Evolutionary conservation across 495 filamentous ascomycete species (phyloP).

Genomic region (Trypethelium eluteriae): DNA sequence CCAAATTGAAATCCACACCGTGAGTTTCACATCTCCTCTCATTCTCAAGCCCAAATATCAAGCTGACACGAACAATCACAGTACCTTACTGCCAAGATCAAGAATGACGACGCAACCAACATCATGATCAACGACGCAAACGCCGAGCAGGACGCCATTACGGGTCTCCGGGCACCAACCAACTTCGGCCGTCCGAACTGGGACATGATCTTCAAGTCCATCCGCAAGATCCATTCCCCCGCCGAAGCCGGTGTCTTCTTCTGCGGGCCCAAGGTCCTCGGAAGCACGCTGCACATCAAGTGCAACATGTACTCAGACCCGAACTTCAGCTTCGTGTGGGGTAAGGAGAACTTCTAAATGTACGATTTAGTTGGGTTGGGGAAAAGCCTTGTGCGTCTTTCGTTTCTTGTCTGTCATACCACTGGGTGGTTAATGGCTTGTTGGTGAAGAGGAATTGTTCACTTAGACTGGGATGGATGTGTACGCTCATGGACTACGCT

Average conservation of each 20-base stretch:
- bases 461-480: neutral
- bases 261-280: conserved; percentile 66
- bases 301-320: conserved; percentile 73
- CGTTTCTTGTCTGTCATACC: conserved; percentile 7
- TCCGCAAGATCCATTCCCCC: conserved; percentile 61
- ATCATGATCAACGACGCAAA: conserved; percentile 82
- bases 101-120: conserved; percentile 68
- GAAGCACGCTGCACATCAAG: conserved; percentile 60
- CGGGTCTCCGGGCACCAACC: conserved; percentile 63
- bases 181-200: conserved; percentile 74
- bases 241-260: conserved; percentile 76
- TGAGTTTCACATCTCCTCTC: conserved; percentile 22
- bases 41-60: conserved; percentile 10
- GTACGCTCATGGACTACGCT: too few relatives aligned
- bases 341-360: conserved; percentile 68
- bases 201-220: conserved; percentile 71
- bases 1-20: conserved; percentile 63
- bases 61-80: conserved; percentile 19
- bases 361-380: neutral
- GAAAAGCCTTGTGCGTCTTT: neutral
- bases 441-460: neutral
- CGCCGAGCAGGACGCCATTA: conserved; percentile 69
- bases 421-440: conserved; percentile 10
- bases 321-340: conserved; percentile 62
- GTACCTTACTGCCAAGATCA: conserved; percentile 70